Conservation (phyloP, 805 yeast species). For the Yamadazyma paraphyllophila region DNA sequence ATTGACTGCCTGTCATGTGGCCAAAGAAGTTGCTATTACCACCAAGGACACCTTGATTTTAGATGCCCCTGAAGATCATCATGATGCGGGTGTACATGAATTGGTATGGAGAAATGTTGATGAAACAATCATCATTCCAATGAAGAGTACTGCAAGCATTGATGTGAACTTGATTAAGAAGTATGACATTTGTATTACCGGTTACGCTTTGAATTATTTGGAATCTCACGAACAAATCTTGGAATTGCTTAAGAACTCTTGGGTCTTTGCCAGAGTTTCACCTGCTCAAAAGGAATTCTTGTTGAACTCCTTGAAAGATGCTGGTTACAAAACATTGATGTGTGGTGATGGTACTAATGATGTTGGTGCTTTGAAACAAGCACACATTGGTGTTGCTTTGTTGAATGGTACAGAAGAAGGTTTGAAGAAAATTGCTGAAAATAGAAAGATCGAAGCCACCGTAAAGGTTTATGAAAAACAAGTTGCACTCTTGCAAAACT, state of each 20-base stretch:
- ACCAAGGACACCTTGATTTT: conserved; percentile 80
- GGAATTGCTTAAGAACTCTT: conserved; percentile 78
- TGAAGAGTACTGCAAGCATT: conserved; percentile 56
- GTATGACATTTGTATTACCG: conserved; percentile 89
- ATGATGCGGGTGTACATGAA: conserved; percentile 47
- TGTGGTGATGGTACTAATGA: conserved; percentile 99
- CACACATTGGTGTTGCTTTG: conserved; percentile 97
- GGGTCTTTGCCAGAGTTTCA: conserved; percentile 98
- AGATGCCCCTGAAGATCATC: conserved; percentile 77
- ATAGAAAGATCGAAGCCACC: conserved; percentile 62
- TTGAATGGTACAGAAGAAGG: conserved; percentile 96
- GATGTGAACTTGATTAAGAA: conserved; percentile 56
- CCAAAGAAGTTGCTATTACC: conserved; percentile 85
- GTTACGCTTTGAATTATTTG: conserved; percentile 76
- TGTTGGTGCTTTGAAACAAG: conserved; percentile 98
- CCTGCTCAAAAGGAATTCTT: conserved; percentile 94
- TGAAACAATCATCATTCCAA: conserved; percentile 69
- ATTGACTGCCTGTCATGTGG: conserved; percentile 96
- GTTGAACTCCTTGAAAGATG: conserved; percentile 73
- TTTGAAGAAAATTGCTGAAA: conserved; percentile 82
- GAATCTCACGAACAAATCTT: conserved; percentile 65
- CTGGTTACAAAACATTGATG: conserved; percentile 94
- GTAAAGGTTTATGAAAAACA: conserved; percentile 80
- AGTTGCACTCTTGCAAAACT: conserved; percentile 68
- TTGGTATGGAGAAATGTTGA: conserved; percentile 84